Evolutionary conservation across 140 eudicot genomes (phyloP), one percentile per base, ranked within the genome.

Genomic region (Anethum foeniculum): DNA sequence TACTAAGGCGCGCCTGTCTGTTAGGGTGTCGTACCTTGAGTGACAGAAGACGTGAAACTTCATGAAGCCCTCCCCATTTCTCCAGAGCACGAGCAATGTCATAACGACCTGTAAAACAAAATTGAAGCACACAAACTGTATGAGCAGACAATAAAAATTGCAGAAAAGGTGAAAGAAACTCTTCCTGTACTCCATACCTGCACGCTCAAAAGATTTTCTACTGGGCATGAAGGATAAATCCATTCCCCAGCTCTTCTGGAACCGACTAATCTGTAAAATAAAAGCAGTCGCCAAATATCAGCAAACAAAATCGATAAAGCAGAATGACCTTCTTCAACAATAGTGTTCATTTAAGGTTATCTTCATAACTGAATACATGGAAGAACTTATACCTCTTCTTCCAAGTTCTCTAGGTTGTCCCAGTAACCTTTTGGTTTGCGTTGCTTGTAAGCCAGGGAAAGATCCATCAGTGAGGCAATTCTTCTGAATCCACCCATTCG

Each of bases 41-140:
- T 6, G 98, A 88, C 11, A 94, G 85, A 77, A 94, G 97, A 11
- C 98, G 96, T 2, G 98, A 92, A 25, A 94, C 98, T 90, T 94
- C 97, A 76, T 94, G 97, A 47, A 94, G 87, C 23, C 98, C 98
- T 27, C 98, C 98, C 98, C 98, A 94, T 89, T 92, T 94, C 90
- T 94, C 98, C 78, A 94, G 76, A 23, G 98, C 96, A 0, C 97
- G 94, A 27, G 98, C 98, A 77, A 94, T 94, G 87, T 94, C 98
- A 80, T 87, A 94, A 0, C 96, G 98, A 81, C 98, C 98, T 91
- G 75, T 82, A 80, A 18, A 27, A 78, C 49, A 78, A 82, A 46
- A 64, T 7, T 25, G 38, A 15, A 5, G 58, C 32, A 30, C 52
- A 23, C 32, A 58, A 58, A 65, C 19, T 68, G 13, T 30, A 19